Conservation (phyloP, 176 grass and related monocot species). For the Leersia perrieri region DNA sequence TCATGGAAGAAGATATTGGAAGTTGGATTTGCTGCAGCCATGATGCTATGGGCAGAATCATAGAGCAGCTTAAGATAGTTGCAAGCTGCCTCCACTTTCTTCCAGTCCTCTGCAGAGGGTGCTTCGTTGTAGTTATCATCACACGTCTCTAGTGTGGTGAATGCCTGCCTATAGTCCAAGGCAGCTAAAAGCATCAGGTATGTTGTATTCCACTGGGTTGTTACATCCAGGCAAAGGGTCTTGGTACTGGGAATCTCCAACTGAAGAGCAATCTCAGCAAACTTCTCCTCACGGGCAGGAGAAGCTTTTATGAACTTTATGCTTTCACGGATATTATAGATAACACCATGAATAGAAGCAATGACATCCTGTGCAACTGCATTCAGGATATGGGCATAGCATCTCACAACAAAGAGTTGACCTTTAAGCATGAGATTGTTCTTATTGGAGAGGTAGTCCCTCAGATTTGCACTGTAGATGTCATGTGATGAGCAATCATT, state of each 20-base stretch:
- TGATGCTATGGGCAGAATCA: constrained; percentile 73
- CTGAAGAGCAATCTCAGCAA: constrained; percentile 78
- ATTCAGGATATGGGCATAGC: constrained; percentile 76
- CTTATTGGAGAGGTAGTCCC: constrained; percentile 84
- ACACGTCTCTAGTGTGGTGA: constrained; percentile 67
- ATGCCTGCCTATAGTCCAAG: constrained; percentile 82
- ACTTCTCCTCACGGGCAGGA: constrained; percentile 65
- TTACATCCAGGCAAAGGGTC: constrained; percentile 81
- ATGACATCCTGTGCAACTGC: constrained; percentile 75
- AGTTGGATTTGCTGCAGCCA: constrained; percentile 66
- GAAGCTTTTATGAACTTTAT: constrained; percentile 93
- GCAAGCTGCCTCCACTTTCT: constrained; percentile 72
- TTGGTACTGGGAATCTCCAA: constrained; percentile 71
- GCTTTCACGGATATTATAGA: constrained; percentile 92
- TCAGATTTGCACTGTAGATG: constrained; percentile 93
- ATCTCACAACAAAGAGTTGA: constrained; percentile 90
- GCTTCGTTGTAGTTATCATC: constrained; percentile 93
- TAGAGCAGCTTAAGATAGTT: constrained; percentile 64
- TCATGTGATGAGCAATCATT: constrained; percentile 92
- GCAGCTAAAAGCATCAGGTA: constrained; percentile 86
- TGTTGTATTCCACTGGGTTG: constrained; percentile 89
- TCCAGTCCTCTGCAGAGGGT: constrained; percentile 80
- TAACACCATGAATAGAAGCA: constrained; percentile 84
- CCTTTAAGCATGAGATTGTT: constrained; percentile 89
- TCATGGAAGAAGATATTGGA: constrained; percentile 90